These are phyloP conservation scores for Sesbania bispinosa DNA, from an alignment of 306 rosid species.

Conservation along the genomic window DNA sequence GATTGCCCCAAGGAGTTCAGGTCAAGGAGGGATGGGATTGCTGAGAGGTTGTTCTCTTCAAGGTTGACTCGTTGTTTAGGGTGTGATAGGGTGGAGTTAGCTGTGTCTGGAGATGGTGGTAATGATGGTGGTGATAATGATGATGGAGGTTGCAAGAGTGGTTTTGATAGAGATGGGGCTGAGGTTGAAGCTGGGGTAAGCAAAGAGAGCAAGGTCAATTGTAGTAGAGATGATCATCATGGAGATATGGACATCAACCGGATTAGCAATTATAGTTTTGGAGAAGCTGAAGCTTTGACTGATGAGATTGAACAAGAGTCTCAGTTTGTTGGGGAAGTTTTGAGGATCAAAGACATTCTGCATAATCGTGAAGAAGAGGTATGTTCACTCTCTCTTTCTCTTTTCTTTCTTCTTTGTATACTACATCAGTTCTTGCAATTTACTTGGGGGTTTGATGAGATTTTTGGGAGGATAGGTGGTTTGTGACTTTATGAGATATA, in stretches of 20 bases:
- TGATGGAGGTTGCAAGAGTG: constrained; percentile 37
- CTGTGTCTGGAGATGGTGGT: constrained; percentile 33
- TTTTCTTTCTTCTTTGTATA: background rate
- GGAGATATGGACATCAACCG: constrained; percentile 44
- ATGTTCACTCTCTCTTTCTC: background rate
- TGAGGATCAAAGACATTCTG: constrained; percentile 73
- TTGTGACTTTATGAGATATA: constrained; percentile 1
- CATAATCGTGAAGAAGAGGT: constrained; percentile 48
- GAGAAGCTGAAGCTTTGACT: constrained; percentile 89
- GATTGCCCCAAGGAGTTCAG: constrained; percentile 83
- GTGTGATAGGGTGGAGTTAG: constrained; percentile 60
- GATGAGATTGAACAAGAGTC: constrained; percentile 81
- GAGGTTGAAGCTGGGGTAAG: constrained; percentile 66
- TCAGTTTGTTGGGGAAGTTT: constrained; percentile 54
- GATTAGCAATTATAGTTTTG: constrained; percentile 60
- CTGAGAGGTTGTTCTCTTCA: constrained; percentile 63
- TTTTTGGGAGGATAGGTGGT: background rate
- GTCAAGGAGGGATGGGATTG: constrained; percentile 70
- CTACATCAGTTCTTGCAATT: constrained; percentile 11
- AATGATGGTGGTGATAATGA: constrained; percentile 25
- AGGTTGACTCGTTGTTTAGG: constrained; percentile 59
- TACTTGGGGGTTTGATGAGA: constrained; percentile 12
- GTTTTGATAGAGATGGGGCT: constrained; percentile 25
- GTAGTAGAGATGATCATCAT: constrained; percentile 38
- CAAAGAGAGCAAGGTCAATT: constrained; percentile 79